phyloP scores from a whole-genome alignment of 768 basidiomycete genomes.

The Phylloporus sp. region DNA sequence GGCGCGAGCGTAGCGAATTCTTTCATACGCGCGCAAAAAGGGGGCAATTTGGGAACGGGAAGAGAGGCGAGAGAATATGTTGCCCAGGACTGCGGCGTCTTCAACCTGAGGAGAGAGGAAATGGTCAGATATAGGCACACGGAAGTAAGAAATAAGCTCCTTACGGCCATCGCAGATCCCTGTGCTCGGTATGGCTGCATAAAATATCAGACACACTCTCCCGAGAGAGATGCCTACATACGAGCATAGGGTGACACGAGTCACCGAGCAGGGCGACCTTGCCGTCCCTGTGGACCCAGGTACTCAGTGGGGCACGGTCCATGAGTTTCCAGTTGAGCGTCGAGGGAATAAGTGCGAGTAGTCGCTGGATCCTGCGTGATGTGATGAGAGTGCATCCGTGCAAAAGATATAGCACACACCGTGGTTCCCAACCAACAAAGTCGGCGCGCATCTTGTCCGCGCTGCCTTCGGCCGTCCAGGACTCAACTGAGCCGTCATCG shows the following conservation, averaged over 20 bases:
- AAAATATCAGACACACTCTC: background rate
- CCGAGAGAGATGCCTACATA: constrained; percentile 8
- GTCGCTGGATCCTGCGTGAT: constrained; percentile 38
- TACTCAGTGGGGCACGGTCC: constrained; percentile 43
- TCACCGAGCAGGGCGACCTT: constrained; percentile 48
- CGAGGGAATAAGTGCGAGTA: constrained; percentile 41
- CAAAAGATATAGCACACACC: constrained; percentile 27
- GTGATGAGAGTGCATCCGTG: constrained; percentile 2
- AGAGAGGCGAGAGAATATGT: constrained; percentile 46
- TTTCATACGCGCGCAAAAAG: constrained; percentile 49
- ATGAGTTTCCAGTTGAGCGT: constrained; percentile 46
- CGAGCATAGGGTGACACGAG: constrained; percentile 54
- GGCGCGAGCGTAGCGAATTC: constrained; percentile 46
- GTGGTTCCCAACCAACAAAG: constrained; percentile 46
- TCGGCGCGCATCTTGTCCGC: constrained; percentile 43
- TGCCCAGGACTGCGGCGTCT: constrained; percentile 39
- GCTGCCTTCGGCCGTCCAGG: constrained; percentile 41
- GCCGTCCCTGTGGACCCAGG: constrained; percentile 44
- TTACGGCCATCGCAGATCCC: constrained; percentile 51
- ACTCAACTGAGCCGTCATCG: constrained; percentile 37
- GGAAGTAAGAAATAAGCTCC: constrained; percentile 5
- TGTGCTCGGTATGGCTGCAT: constrained; percentile 48
- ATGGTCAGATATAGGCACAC: background rate
- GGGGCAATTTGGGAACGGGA: constrained; percentile 37
- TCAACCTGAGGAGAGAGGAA: constrained; percentile 23